A percentile compares a stretch with the other conserved stretches of the same genome.
These are phyloP conservation scores for Spatholobus suberectus DNA, from an alignment of 306 rosid species.

Conservation along the genomic window DNA sequence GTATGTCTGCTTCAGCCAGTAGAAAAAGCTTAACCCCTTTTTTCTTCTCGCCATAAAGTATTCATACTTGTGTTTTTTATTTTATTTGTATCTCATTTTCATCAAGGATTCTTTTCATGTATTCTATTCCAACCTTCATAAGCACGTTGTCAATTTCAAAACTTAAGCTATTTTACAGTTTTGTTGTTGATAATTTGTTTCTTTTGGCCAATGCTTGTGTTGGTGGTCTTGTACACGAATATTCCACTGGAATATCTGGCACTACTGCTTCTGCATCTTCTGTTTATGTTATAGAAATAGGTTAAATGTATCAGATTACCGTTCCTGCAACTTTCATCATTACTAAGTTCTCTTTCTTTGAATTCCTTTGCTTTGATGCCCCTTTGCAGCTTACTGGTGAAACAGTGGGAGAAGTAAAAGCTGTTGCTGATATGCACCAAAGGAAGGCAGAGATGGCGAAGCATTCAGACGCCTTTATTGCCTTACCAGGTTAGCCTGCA, in stretches of 20 bases:
- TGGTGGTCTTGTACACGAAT: conserved; percentile 17
- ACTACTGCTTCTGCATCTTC: not conserved
- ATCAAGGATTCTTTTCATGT: conserved; percentile 14
- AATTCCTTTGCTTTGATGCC: conserved; percentile 24
- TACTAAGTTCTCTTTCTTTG: conserved; percentile 34
- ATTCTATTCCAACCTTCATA: not conserved
- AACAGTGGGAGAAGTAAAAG: conserved; percentile 96
- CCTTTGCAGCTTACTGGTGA: conserved; percentile 92
- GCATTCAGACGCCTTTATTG: conserved; percentile 99
- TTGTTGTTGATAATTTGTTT: conserved; percentile 25
- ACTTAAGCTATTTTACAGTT: not conserved
- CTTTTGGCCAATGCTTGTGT: not conserved
- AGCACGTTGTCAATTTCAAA: not conserved
- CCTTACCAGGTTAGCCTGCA: conserved; percentile 85
- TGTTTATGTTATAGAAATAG: not conserved
- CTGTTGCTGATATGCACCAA: conserved; percentile 99
- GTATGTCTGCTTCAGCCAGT: conserved; percentile 44
- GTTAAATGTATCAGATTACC: not conserved
- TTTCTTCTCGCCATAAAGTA: conserved; percentile 33
- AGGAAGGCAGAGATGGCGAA: conserved; percentile 99
- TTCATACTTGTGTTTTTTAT: not conserved
- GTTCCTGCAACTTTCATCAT: conserved; percentile 9
- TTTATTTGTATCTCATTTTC: conserved; percentile 22
- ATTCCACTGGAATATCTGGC: conserved; percentile 4
- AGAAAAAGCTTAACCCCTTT: conserved; percentile 56